A percentile compares a stretch with the other conserved stretches of the same genome.
phyloP scores from a whole-genome alignment of 371 early-diverging fungal species.

The Coemansia sp. region DNA sequence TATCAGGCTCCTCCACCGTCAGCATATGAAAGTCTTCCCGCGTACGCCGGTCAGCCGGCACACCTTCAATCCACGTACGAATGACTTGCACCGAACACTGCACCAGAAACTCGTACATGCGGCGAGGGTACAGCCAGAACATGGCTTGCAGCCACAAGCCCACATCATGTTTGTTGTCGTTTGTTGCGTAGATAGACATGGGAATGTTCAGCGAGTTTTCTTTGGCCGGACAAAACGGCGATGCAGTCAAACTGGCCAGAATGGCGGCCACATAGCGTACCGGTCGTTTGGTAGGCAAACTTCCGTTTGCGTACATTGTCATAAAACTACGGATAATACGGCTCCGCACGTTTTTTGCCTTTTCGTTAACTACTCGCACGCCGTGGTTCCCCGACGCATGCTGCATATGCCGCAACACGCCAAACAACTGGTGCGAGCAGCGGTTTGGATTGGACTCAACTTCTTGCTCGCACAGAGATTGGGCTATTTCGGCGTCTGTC shows the following conservation, averaged over 20 bases:
- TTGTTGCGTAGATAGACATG: not conserved
- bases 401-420: constrained; percentile 34
- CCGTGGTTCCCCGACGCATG: constrained; percentile 24
- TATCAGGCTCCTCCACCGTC: not conserved
- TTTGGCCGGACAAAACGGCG: constrained; percentile 31
- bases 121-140: constrained; percentile 36
- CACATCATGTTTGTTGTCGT: constrained; percentile 39
- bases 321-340: constrained; percentile 41
- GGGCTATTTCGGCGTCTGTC: constrained; percentile 26
- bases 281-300: constrained; percentile 27
- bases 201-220: not conserved
- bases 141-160: constrained; percentile 40
- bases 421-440: constrained; percentile 26
- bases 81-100: constrained; percentile 34
- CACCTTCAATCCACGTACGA: constrained; percentile 1
- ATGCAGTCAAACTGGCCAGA: constrained; percentile 19
- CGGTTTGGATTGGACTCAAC: constrained; percentile 26
- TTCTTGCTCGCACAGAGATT: constrained; percentile 18
- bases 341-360: constrained; percentile 41
- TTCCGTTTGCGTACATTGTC: constrained; percentile 29
- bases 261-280: constrained; percentile 38
- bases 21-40: constrained; percentile 6
- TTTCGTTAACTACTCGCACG: constrained; percentile 37
- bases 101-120: constrained; percentile 37
- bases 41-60: not conserved